Evolutionary conservation across 2,329 filamentous ascomycete species (phyloP), one percentile per base, ranked within the genome.

Genomic region (Aurifilum marmelostoma): DNA sequence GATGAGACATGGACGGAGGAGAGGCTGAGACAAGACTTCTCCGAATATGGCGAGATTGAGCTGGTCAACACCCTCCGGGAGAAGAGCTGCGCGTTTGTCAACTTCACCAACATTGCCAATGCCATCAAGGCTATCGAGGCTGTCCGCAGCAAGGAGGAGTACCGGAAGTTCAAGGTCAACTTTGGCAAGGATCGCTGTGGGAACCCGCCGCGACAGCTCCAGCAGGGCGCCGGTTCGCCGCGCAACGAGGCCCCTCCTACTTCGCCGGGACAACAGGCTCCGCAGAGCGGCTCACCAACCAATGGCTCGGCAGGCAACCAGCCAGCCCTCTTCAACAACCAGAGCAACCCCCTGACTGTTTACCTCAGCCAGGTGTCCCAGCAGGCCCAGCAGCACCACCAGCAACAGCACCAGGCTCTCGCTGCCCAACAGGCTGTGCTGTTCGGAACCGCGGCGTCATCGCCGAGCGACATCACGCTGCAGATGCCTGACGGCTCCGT

Each of bases 21-120:
- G 74, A 92, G 95, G 69, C 84, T 99, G 74, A 90, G 94, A 77
- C 94, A 97, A 79, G 96, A 99, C 81, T 99, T 99, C 80, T 92
- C 94, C 43, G 95, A 98, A 79, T 98, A 93, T 76, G 96, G 96
- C 73, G 96, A 99, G 81, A 98, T 99, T 76, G 96, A 99, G 82
- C 85, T 99, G 72, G 94, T 99, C 72, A 99, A 99, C 82, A 92
- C 96, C 21, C 84, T 99, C 70, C 91, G 96, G 66, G 96, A 99
- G 85, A 99, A 99, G 89, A 97, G 94, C 83, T 99, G 96, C 80
- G 96, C 96, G 0, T 99, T 99, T 79, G 96, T 99, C 79, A 99
- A 99, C 83, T 99, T 99, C 80, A 99, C 96, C 78, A 99, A 99
- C 83, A 99, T 99, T 78, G 96, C 96, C 77, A 99, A 99, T 75